These are phyloP conservation scores for Apiotrichum veenhuisii DNA, from an alignment of 1,284 basidiomycete genomes.

Conservation along the genomic window DNA sequence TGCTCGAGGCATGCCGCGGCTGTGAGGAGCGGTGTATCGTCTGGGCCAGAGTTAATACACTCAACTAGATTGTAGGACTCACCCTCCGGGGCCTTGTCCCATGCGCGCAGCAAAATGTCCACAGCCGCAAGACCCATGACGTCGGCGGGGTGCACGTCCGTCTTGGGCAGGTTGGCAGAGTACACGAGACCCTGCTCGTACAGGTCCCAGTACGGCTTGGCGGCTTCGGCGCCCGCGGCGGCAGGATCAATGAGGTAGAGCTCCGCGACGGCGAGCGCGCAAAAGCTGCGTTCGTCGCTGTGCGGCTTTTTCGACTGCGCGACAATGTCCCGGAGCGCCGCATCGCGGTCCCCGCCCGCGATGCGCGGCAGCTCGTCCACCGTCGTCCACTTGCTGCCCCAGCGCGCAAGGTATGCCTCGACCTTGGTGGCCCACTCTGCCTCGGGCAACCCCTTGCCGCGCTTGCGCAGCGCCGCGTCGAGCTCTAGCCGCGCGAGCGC, in stretches of 20 bases:
- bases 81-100: slow-evolving; percentile 11
- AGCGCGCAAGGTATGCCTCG: slow-evolving; percentile 32
- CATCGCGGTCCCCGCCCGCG: slow-evolving; percentile 9
- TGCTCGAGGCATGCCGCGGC: slow-evolving; percentile 24
- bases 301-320: slow-evolving; percentile 11
- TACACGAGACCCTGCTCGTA: slow-evolving; percentile 32
- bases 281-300: slow-evolving; percentile 25
- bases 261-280: slow-evolving; percentile 25
- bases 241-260: slow-evolving; percentile 20
- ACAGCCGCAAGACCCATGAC: slow-evolving; percentile 31
- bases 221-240: slow-evolving; percentile 10
- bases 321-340: slow-evolving; percentile 7
- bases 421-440: slow-evolving; percentile 24
- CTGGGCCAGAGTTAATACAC: background rate
- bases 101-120: slow-evolving; percentile 24
- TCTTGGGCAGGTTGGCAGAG: slow-evolving; percentile 33
- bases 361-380: slow-evolving; percentile 33
- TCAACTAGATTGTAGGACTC: background rate
- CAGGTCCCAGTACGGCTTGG: slow-evolving; percentile 26
- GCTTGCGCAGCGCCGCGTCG: slow-evolving; percentile 10
- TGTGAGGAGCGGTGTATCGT: slow-evolving; percentile 18
- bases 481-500: slow-evolving; percentile 31
- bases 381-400: slow-evolving; percentile 36
- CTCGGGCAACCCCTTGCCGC: slow-evolving; percentile 3
- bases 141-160: slow-evolving; percentile 40